These are phyloP conservation scores for Mycena vulgaris DNA, from an alignment of 768 basidiomycete species.

Conservation along the genomic window DNA sequence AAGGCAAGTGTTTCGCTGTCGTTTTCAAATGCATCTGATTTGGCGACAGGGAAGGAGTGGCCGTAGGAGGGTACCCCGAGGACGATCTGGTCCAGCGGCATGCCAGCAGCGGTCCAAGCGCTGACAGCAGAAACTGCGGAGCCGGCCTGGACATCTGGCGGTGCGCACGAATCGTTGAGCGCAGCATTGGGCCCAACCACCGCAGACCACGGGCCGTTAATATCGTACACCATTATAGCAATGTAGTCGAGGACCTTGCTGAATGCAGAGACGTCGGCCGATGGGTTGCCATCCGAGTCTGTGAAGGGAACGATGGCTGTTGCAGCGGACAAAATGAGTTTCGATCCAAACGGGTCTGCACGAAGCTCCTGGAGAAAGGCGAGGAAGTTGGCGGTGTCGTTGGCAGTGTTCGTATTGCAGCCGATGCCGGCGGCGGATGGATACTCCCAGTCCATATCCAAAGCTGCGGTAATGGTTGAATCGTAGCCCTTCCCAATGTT, in stretches of 20 bases:
- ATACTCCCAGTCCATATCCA: conserved; percentile 86
- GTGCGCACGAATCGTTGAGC: conserved; percentile 78
- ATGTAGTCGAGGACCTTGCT: conserved; percentile 72
- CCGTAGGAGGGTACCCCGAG: conserved; percentile 89
- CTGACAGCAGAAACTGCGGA: conserved; percentile 81
- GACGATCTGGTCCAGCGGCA: conserved; percentile 77
- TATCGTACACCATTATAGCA: conserved; percentile 70
- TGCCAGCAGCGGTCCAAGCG: conserved; percentile 82
- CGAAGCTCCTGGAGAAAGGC: conserved; percentile 82
- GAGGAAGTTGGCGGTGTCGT: conserved; percentile 86
- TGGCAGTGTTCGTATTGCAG: conserved; percentile 72
- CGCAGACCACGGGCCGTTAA: conserved; percentile 64
- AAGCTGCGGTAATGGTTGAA: not conserved
- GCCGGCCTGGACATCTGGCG: conserved; percentile 68
- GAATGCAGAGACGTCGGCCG: conserved; percentile 80
- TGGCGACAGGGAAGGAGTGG: conserved; percentile 73
- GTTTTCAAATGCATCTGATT: conserved; percentile 52
- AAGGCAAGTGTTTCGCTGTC: conserved; percentile 52
- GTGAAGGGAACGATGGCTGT: conserved; percentile 59
- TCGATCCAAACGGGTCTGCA: conserved; percentile 60
- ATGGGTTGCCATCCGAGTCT: conserved; percentile 69
- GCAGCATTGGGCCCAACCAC: conserved; percentile 89
- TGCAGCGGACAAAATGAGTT: conserved; percentile 71
- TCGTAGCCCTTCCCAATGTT: no score
- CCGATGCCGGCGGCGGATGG: conserved; percentile 77